Percentiles rank a stretch among this genome's conserved stretches.
These are phyloP conservation scores for Dovyalis caffra DNA, from an alignment of 345 rosid genomes.

Conservation along the genomic window DNA sequence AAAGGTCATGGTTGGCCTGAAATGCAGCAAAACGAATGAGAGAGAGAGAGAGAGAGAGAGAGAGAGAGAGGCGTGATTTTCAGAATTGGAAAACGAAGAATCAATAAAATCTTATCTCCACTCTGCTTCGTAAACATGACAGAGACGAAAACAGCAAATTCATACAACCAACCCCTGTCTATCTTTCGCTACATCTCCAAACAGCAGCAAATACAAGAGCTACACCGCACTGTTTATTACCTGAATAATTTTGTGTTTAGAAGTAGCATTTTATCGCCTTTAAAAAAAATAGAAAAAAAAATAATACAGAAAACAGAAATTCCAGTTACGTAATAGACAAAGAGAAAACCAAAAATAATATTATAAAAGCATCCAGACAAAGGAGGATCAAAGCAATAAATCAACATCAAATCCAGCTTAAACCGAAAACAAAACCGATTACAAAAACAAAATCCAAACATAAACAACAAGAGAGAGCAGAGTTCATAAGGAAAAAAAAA, in stretches of 20 bases:
- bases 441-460: not conserved
- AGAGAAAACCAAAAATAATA: not conserved
- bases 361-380: not conserved
- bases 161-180: not conserved
- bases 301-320: no score
- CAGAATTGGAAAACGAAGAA: not conserved
- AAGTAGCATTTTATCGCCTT: no score
- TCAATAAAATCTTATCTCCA: not conserved
- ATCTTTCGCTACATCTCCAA: not conserved
- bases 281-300: not conserved
- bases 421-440: not conserved
- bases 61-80: not conserved
- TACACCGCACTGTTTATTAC: no score
- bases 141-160: not conserved
- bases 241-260: no score
- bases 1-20: not conserved
- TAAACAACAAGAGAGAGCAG: not conserved
- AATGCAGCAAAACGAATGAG: not conserved
- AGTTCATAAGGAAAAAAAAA: not conserved
- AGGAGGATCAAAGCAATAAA: not conserved
- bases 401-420: slow-evolving; percentile 6
- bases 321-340: not conserved
- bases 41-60: not conserved
- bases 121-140: not conserved
- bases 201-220: not conserved